A percentile compares a stretch with the other conserved stretches of the same genome.
Conservation (phyloP, 2,329 filamentous ascomycete species). For the Epichloe festucae region DNA sequence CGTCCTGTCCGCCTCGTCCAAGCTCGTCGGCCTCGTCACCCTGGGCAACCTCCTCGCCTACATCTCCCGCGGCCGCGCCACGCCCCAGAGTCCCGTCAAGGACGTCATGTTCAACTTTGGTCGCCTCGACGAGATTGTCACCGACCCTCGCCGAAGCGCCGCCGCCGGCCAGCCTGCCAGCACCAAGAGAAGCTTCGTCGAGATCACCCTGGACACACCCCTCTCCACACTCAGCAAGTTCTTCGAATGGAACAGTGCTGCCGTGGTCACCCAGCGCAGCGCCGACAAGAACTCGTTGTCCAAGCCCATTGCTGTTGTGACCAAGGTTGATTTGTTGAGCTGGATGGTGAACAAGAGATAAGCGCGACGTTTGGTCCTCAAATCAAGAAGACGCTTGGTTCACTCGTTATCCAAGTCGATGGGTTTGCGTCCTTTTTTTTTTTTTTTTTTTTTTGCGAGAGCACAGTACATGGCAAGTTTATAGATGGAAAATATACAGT, state of each 20-base stretch:
- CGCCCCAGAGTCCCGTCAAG: slow-evolving; percentile 57
- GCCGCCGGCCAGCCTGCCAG: slow-evolving; percentile 22
- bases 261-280: slow-evolving; percentile 73
- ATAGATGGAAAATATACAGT: slow-evolving; percentile 6
- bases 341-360: slow-evolving; percentile 66
- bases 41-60: slow-evolving; percentile 88
- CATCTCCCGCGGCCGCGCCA: slow-evolving; percentile 72
- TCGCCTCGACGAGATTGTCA: slow-evolving; percentile 76
- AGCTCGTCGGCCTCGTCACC: slow-evolving; percentile 83
- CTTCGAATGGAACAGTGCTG: slow-evolving; percentile 96
- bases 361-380: background rate
- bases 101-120: slow-evolving; percentile 97
- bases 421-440: background rate
- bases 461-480: too few relatives aligned
- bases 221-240: slow-evolving; percentile 77
- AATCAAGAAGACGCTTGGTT: background rate
- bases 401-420: background rate
- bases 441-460: background rate
- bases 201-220: slow-evolving; percentile 89
- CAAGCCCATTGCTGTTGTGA: slow-evolving; percentile 81
- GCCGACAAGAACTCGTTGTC: slow-evolving; percentile 41
- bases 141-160: slow-evolving; percentile 61
- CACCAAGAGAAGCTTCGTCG: slow-evolving; percentile 63
- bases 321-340: slow-evolving; percentile 88
- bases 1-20: slow-evolving; percentile 57